These are phyloP conservation scores for Scedosporium boydii DNA, from an alignment of 2,329 filamentous ascomycete genomes.

Conservation along the genomic window DNA sequence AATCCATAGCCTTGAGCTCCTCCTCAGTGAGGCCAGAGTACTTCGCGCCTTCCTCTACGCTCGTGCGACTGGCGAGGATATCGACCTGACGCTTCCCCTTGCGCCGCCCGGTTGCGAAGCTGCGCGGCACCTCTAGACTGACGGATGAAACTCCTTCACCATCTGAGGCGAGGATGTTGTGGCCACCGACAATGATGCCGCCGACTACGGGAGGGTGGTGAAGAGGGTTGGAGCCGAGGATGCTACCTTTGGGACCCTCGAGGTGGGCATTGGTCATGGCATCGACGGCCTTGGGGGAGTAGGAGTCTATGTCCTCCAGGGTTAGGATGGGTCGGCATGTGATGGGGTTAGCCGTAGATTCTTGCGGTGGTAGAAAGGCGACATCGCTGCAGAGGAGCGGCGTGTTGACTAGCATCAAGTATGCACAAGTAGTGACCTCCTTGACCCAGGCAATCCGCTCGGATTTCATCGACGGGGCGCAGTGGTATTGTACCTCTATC, in stretches of 20 bases:
- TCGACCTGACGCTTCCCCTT: constrained; percentile 1
- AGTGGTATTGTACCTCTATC: constrained; percentile 75
- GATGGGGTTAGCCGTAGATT: constrained; percentile 67
- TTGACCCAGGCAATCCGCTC: constrained; percentile 89
- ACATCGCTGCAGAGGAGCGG: constrained; percentile 80
- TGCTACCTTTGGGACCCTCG: constrained; percentile 3
- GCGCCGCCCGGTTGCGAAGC: constrained; percentile 15
- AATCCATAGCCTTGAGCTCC: constrained; percentile 57
- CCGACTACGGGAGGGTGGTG: constrained; percentile 29
- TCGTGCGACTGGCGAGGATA: constrained; percentile 11
- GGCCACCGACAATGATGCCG: constrained; percentile 42
- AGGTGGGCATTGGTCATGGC: constrained; percentile 1
- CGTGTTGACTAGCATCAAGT: constrained; percentile 88
- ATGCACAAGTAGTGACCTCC: constrained; percentile 82
- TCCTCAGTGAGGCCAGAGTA: constrained; percentile 52
- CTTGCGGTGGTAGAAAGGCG: constrained; percentile 73
- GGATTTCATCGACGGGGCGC: constrained; percentile 61
- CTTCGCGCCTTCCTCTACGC: constrained; percentile 50
- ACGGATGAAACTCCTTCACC: constrained; percentile 37
- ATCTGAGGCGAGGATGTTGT: constrained; percentile 33
- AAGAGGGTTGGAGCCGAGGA: neutral
- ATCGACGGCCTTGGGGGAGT: constrained; percentile 12
- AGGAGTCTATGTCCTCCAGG: constrained; percentile 22
- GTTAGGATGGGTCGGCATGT: constrained; percentile 62
- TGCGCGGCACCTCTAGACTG: constrained; percentile 34